Base-by-base conservation (phyloP, 257 asterid genomes). In the Ophiorrhiza pumila region DNA sequence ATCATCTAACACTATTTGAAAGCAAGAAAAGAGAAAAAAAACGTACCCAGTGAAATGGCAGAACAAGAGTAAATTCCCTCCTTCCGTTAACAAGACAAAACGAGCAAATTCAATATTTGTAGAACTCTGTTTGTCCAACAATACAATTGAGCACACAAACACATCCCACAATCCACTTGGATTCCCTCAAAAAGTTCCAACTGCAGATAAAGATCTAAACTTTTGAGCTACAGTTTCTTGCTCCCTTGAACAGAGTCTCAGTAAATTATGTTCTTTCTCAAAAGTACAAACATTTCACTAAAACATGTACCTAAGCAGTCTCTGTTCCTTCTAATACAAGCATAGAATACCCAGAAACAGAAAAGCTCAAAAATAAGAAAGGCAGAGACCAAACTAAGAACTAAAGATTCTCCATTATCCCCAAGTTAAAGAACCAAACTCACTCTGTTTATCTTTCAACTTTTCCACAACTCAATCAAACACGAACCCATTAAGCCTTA, bases 291-390 rank as follows among this genome's bases (percentile, higher is more conserved):
- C 53, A 13, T 12, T 34, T 34, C 45, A 27, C 6, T n/a, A 43
- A 60, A 66, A 58, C 52, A 56, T 23, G 35, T 22, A 39, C 37
- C 17, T 34, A 57, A 67, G 73, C 61, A 56, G 27, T 35, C 74
- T 18, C 53, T 58, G 20, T 58, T 75, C 74, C 79, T 75, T 75
- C 69, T 17, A 25, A 6, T 55, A 76, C 53, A 69, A 69, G 70
- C 7, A 37, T 56, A 59, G 63, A 39, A 75, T 57, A 55, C 32
- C 31, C 71, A 46, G 41, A 73, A 39, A 52, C 70, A 11, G 42
- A 55, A 65, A 59, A 43, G 42, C 63, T 22, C 58, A 56, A 63
- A 18, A 7, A n/a, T 37, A 27, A 39, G 29, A 8, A 62, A 41
- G n/a, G 71, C 55, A 64, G 57, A 37, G 52, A 10, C 35, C 70